These are phyloP conservation scores for Trichophyton benhamiae DNA, from an alignment of 2,329 filamentous ascomycete genomes.

Conservation along the genomic window DNA sequence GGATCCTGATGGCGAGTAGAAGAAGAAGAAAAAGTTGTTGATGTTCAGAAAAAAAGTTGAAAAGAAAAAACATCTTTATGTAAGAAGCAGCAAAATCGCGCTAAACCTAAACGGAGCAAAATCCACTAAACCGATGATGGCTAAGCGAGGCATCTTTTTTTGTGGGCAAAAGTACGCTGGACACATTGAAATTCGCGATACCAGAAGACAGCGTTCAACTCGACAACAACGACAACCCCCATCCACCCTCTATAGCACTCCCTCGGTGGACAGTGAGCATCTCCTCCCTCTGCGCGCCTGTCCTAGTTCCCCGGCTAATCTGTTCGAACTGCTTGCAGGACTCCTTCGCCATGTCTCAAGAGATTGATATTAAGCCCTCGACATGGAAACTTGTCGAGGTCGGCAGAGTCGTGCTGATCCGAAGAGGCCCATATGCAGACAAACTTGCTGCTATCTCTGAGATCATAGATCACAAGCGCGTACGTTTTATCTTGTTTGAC, in stretches of 20 bases:
- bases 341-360: constrained; percentile 64
- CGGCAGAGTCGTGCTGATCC: constrained; percentile 90
- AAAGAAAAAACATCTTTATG: background rate
- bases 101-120: constrained; percentile 13
- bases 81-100: constrained; percentile 4
- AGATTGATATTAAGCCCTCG: constrained; percentile 63
- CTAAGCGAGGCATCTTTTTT: constrained; percentile 12
- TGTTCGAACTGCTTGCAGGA: constrained; percentile 32
- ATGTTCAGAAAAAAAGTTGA: constrained; percentile 7
- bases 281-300: background rate
- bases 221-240: constrained; percentile 15
- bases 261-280: constrained; percentile 16
- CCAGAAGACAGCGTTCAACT: constrained; percentile 6
- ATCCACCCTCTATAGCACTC: constrained; percentile 9
- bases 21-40: constrained; percentile 12
- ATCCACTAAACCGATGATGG: constrained; percentile 7
- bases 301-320: constrained; percentile 5
- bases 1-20: constrained; percentile 10
- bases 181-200: constrained; percentile 15
- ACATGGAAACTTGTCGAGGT: constrained; percentile 96
- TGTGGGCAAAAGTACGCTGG: constrained; percentile 13
- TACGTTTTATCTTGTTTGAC: constrained; percentile 48
- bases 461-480: constrained; percentile 99
- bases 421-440: constrained; percentile 67
- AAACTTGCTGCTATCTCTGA: constrained; percentile 90